Percentiles rank a stretch among this genome's conserved stretches.
Evolutionary conservation across 352 stramenopile species (phyloP).

Genomic region (Phytophthora uliginosa): DNA sequence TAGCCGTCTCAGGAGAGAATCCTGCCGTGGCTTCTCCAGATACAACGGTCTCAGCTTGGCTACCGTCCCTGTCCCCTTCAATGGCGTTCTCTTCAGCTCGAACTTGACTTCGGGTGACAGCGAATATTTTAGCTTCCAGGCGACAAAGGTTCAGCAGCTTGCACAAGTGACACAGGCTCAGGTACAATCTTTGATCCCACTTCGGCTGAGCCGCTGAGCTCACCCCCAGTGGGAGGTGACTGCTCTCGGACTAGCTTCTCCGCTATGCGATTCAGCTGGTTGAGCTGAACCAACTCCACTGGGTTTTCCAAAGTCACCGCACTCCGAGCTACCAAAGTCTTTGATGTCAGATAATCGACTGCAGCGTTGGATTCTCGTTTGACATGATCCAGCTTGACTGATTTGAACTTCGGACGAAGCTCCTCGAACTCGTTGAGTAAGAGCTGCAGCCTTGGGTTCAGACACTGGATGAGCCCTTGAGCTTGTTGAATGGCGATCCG

Average conservation of each 20-base stretch:
- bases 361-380: no score
- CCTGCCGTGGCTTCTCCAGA: neutral
- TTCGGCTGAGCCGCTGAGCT: neutral
- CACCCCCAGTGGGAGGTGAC: no score
- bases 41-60: neutral
- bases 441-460: no score
- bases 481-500: neutral
- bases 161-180: neutral
- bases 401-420: no score
- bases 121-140: neutral
- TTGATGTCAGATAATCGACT: no score
- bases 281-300: no score
- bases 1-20: neutral
- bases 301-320: no score
- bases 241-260: neutral
- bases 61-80: neutral
- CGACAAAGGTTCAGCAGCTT: neutral
- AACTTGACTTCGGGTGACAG: neutral
- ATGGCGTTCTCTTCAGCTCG: neutral
- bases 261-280: neutral
- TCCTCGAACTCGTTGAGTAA: no score
- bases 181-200: neutral
- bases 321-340: no score
- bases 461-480: no score
- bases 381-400: no score